These are phyloP conservation scores for Ceratocystiopsis sp. DNA, from an alignment of 2,329 filamentous ascomycete genomes.

Conservation along the genomic window DNA sequence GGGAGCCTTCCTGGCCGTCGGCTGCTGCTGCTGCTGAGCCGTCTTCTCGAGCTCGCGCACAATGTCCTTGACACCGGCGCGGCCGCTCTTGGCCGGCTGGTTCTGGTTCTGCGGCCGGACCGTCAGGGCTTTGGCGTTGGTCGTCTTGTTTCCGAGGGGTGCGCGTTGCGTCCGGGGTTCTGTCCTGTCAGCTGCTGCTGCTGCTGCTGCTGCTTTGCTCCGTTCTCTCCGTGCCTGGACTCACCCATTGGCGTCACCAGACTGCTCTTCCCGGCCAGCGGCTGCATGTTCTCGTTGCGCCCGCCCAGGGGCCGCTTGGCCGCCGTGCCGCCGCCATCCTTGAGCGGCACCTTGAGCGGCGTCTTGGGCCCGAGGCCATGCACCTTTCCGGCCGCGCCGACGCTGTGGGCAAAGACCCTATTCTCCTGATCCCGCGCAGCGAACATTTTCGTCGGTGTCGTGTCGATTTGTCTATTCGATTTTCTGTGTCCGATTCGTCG, in stretches of 20 bases:
- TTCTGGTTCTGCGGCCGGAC: constrained; percentile 25
- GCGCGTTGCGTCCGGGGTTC: constrained; percentile 51
- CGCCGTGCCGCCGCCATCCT: constrained; percentile 65
- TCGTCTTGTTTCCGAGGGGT: constrained; percentile 84
- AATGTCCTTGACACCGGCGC: constrained; percentile 41
- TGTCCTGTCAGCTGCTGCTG: constrained; percentile 14
- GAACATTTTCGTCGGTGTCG: constrained; percentile 30
- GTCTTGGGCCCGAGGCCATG: constrained; percentile 61
- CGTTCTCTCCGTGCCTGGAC: constrained; percentile 11
- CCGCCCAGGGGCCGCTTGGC: constrained; percentile 42
- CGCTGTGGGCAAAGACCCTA: constrained; percentile 57
- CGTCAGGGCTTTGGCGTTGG: constrained; percentile 58
- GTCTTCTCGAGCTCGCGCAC: constrained; percentile 46
- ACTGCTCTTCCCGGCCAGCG: constrained; percentile 32
- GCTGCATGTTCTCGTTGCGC: constrained; percentile 38
- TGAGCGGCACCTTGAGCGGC: constrained; percentile 57
- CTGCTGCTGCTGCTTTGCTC: neutral
- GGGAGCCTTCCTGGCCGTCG: constrained; percentile 22
- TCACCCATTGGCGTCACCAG: constrained; percentile 71
- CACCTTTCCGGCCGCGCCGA: constrained; percentile 48
- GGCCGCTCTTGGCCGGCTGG: constrained; percentile 1
- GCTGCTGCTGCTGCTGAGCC: constrained; percentile 16
- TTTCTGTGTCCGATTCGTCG: neutral
- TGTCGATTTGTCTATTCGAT: too few relatives aligned
- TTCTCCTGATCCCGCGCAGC: constrained; percentile 81